Conservation (phyloP, 2,329 filamentous ascomycete species). For the Sporothrix phasma region DNA sequence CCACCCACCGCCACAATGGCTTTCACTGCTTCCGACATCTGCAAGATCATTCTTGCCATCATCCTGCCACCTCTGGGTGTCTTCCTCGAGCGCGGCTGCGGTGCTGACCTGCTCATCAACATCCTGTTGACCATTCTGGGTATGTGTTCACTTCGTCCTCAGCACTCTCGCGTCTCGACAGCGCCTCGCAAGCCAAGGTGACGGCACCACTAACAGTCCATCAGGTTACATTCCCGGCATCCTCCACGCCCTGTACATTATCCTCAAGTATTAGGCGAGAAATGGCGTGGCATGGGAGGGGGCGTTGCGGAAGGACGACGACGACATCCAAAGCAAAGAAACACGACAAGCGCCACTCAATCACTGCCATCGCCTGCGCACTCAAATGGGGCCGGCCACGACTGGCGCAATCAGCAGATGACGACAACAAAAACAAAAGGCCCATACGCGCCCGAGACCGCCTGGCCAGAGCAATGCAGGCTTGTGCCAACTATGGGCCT, state of each 20-base stretch:
- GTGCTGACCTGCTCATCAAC: constrained; percentile 83
- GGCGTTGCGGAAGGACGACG: not conserved
- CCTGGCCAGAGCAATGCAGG: not conserved
- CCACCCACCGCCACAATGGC: constrained; percentile 36
- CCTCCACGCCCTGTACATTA: constrained; percentile 90
- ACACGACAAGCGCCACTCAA: not conserved
- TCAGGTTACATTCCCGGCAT: constrained; percentile 63
- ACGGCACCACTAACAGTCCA: not conserved
- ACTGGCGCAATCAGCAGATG: not conserved
- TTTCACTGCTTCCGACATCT: constrained; percentile 50
- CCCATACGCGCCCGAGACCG: not conserved
- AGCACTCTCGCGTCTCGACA: not conserved
- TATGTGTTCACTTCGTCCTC: constrained; percentile 22
- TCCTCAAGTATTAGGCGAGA: constrained; percentile 65
- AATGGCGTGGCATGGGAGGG: not conserved
- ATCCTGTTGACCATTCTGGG: constrained; percentile 71
- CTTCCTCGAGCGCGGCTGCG: constrained; percentile 88
- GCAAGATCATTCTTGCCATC: constrained; percentile 73
- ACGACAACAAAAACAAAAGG: not conserved
- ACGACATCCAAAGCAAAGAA: not conserved
- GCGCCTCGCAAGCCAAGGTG: not conserved
- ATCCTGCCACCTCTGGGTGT: constrained; percentile 84
- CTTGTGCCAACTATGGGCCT: not conserved
- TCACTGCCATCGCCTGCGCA: too few species aligned
- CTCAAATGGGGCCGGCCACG: not conserved